phyloP scores from a whole-genome alignment of 768 basidiomycete genomes.

The Krasilnikovozyma curviuscula region DNA sequence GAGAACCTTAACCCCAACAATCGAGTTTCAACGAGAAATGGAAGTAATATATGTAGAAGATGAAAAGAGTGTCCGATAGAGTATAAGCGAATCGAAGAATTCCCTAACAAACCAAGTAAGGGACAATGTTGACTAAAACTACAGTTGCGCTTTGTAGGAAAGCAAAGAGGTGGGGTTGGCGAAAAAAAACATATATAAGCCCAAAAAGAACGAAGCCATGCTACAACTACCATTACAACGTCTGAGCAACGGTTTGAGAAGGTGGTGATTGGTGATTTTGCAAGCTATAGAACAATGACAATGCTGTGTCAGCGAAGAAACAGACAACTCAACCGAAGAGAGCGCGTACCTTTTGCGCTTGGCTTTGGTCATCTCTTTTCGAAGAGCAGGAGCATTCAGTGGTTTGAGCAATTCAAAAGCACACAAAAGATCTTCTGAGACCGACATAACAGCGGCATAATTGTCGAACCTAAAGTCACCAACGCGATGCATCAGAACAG shows the following conservation, averaged over 20 bases:
- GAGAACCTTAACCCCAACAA: too few relatives aligned
- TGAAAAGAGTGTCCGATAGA: too few relatives aligned
- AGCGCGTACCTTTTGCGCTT: conserved; percentile 75
- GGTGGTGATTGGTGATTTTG: conserved; percentile 28
- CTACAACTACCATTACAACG: too few relatives aligned
- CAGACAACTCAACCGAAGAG: background rate
- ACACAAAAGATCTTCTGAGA: conserved; percentile 90
- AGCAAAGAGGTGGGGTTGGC: too few relatives aligned
- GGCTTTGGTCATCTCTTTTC: conserved; percentile 96
- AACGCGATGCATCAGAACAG: conserved; percentile 12
- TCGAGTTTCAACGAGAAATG: too few relatives aligned
- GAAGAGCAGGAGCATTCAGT: conserved; percentile 75
- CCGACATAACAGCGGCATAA: conserved; percentile 47
- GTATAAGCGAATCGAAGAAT: too few relatives aligned
- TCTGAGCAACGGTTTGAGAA: conserved; percentile 13
- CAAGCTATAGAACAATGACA: conserved; percentile 18
- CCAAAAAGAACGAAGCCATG: too few relatives aligned
- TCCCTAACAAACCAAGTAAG: too few relatives aligned
- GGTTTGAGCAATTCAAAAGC: conserved; percentile 96
- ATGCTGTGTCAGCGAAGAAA: conserved; percentile 18
- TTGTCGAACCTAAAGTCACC: conserved; percentile 57
- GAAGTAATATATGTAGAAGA: too few relatives aligned
- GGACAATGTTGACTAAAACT: too few relatives aligned
- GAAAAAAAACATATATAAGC: too few relatives aligned
- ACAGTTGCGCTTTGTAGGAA: too few relatives aligned